These are phyloP conservation scores for Candida odintsovae DNA, from an alignment of 805 yeast genomes.

Conservation along the genomic window DNA sequence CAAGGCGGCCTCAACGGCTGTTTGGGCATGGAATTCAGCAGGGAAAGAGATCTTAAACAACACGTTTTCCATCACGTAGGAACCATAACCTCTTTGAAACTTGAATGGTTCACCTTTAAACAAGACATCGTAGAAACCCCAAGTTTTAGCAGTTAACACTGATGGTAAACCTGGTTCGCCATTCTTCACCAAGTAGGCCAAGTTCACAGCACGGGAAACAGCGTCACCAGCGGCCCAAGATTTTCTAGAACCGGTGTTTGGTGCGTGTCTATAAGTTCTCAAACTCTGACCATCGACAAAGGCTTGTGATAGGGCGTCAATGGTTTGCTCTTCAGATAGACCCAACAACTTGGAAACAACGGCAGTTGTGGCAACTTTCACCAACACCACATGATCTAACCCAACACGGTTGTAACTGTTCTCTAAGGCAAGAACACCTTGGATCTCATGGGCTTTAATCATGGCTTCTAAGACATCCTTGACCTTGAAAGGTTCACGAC, in stretches of 20 bases:
- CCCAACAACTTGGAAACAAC: constrained; percentile 54
- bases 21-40: constrained; percentile 62
- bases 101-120: constrained; percentile 46
- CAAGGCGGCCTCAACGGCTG: constrained; percentile 57
- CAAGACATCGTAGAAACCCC: constrained; percentile 63
- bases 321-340: constrained; percentile 42
- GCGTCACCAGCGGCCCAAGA: constrained; percentile 71
- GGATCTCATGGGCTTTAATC: constrained; percentile 62
- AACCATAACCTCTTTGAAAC: constrained; percentile 49
- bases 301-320: constrained; percentile 53
- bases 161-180: constrained; percentile 56
- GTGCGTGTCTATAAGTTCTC: constrained; percentile 60
- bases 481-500: constrained; percentile 39
- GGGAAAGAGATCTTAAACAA: constrained; percentile 58
- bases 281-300: constrained; percentile 55
- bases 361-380: constrained; percentile 56
- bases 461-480: constrained; percentile 48
- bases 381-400: constrained; percentile 52
- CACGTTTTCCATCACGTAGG: constrained; percentile 60
- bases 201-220: constrained; percentile 50
- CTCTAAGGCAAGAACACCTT: constrained; percentile 52
- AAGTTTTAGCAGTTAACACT: constrained; percentile 48
- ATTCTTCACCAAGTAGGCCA: constrained; percentile 45
- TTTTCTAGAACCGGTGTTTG: constrained; percentile 57
- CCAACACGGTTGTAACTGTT: constrained; percentile 58